Conservation (phyloP, 2,329 filamentous ascomycete species). For the Botrytis fragariae region DNA sequence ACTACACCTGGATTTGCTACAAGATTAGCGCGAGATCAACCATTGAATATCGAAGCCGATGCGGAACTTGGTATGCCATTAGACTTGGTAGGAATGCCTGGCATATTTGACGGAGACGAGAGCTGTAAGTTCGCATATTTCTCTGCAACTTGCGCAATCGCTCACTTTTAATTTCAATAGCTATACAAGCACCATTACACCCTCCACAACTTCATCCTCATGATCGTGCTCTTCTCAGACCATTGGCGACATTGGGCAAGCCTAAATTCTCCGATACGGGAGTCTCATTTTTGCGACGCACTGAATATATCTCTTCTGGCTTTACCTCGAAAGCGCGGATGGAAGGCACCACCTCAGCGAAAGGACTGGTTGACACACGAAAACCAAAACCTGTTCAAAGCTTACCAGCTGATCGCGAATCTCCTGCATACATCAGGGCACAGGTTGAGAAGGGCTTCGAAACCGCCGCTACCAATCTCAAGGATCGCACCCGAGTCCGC, state of each 20-base stretch:
- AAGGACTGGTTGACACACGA: constrained; percentile 46
- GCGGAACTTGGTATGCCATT: constrained; percentile 97
- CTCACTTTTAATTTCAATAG: constrained; percentile 46
- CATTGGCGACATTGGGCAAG: constrained; percentile 81
- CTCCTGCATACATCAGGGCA: constrained; percentile 63
- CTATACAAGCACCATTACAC: constrained; percentile 75
- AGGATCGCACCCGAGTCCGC: constrained; percentile 52
- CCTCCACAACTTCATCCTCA: constrained; percentile 73
- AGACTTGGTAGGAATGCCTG: constrained; percentile 90
- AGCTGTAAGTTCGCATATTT: constrained; percentile 61
- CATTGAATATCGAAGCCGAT: constrained; percentile 94
- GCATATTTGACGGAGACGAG: constrained; percentile 93
- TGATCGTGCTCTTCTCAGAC: constrained; percentile 79
- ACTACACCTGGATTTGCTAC: constrained; percentile 89
- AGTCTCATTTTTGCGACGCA: constrained; percentile 91
- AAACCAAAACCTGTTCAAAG: constrained; percentile 47
- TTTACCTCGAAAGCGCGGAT: constrained; percentile 49
- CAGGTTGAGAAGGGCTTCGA: constrained; percentile 65
- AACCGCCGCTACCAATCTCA: constrained; percentile 52
- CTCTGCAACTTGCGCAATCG: constrained; percentile 22
- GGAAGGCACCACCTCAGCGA: constrained; percentile 51
- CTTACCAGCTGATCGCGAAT: constrained; percentile 51
- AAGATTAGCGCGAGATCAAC: constrained; percentile 83
- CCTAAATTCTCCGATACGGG: constrained; percentile 71
- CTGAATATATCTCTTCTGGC: constrained; percentile 81